phyloP scores from a whole-genome alignment of 331 rosid genomes.

The Phaseolus coccineus region DNA sequence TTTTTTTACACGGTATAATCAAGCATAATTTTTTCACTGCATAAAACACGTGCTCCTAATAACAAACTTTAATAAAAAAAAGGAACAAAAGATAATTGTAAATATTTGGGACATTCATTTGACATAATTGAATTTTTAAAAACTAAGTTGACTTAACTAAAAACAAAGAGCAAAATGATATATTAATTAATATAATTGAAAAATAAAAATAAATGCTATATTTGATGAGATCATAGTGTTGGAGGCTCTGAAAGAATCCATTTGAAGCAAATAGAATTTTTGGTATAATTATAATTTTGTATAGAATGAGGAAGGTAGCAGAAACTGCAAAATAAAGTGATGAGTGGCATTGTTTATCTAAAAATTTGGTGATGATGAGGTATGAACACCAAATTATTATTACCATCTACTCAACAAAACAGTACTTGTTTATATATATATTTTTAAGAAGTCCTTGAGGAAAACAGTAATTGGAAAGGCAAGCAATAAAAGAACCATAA shows the following conservation, averaged over 20 bases:
- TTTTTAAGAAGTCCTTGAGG: neutral
- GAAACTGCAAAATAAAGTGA: conserved; percentile 4
- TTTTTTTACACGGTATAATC: too few species aligned
- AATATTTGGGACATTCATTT: too few species aligned
- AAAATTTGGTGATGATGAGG: conserved; percentile 22
- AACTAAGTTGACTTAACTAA: too few species aligned
- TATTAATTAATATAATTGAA: too few species aligned
- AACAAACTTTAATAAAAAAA: too few species aligned
- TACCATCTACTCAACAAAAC: neutral
- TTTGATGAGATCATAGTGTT: conserved; percentile 1
- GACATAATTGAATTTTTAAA: too few species aligned
- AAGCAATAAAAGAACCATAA: neutral
- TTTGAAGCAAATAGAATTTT: neutral
- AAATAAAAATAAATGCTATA: neutral
- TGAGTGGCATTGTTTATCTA: neutral
- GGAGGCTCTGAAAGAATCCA: neutral
- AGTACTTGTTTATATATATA: neutral
- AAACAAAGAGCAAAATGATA: too few species aligned
- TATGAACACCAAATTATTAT: conserved; percentile 33
- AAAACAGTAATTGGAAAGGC: conserved; percentile 12
- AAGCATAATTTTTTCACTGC: too few species aligned
- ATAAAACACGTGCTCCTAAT: too few species aligned
- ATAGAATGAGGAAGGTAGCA: neutral
- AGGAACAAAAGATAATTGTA: too few species aligned
- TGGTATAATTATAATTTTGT: neutral